Percentiles rank a stretch among this genome's conserved stretches.
Conservation (phyloP, 805 yeast genomes). For the Zygosaccharomyces bailii region DNA sequence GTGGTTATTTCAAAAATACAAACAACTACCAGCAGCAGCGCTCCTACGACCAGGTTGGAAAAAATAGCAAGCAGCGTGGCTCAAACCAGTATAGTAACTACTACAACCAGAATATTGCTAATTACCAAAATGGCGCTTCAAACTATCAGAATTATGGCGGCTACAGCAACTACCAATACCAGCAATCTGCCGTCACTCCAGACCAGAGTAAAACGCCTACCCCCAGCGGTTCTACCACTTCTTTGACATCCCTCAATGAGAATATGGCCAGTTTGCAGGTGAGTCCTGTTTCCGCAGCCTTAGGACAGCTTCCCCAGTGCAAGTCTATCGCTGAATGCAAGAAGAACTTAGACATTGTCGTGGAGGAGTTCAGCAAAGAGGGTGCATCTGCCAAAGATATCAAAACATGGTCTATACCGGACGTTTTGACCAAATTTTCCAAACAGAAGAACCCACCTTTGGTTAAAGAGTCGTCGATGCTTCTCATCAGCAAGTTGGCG, state of each 20-base stretch:
- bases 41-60: constrained; percentile 19
- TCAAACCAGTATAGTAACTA: constrained; percentile 9
- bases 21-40: constrained; percentile 27
- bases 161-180: constrained; percentile 29
- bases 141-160: constrained; percentile 19
- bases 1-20: constrained; percentile 33
- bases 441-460: constrained; percentile 72
- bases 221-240: constrained; percentile 60
- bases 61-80: constrained; percentile 10
- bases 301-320: constrained; percentile 38
- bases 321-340: constrained; percentile 38
- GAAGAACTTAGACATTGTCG: constrained; percentile 38
- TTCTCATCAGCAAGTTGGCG: constrained; percentile 56
- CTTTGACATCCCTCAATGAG: constrained; percentile 67
- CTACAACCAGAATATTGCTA: constrained; percentile 17
- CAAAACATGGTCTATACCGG: constrained; percentile 61
- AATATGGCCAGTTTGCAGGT: constrained; percentile 63
- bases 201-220: constrained; percentile 35
- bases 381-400: constrained; percentile 39
- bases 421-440: constrained; percentile 58
- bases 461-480: constrained; percentile 72
- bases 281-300: constrained; percentile 61
- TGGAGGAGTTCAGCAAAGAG: constrained; percentile 43
- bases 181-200: constrained; percentile 38
- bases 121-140: constrained; percentile 10